phyloP scores from a whole-genome alignment of 345 rosid genomes.

The Microcos paniculata region DNA sequence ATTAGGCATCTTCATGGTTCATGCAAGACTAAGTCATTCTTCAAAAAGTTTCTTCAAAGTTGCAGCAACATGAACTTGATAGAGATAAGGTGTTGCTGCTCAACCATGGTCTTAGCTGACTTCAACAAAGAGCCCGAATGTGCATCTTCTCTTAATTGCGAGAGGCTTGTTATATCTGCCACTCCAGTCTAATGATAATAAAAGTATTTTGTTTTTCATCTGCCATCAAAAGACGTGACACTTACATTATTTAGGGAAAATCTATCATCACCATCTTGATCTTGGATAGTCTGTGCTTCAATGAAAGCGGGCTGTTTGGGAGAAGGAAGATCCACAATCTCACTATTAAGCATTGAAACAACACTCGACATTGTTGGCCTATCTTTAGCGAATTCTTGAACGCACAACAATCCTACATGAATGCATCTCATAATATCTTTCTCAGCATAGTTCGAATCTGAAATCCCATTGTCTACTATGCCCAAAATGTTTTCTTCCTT shows the following conservation, averaged over 20 bases:
- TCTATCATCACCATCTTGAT: not conserved
- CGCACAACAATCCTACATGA: slow-evolving; percentile 29
- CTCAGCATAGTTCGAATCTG: not conserved
- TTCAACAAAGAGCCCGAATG: slow-evolving; percentile 60
- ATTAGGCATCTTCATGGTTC: too few species aligned
- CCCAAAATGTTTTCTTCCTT: too few species aligned
- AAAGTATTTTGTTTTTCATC: not conserved
- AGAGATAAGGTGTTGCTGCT: too few species aligned
- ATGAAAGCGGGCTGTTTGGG: slow-evolving; percentile 22
- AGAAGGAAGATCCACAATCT: slow-evolving; percentile 21
- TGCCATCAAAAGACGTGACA: not conserved
- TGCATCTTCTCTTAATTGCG: slow-evolving; percentile 71
- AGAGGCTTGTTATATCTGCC: slow-evolving; percentile 58
- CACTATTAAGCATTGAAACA: slow-evolving; percentile 13
- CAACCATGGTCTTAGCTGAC: too few species aligned
- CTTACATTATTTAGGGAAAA: not conserved
- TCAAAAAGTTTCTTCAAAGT: too few species aligned
- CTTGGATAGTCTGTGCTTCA: not conserved
- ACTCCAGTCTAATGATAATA: too few species aligned
- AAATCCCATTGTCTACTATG: not conserved
- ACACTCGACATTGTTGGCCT: slow-evolving; percentile 14
- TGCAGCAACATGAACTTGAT: too few species aligned
- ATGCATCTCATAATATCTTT: not conserved
- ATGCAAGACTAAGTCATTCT: too few species aligned
- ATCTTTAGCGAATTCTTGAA: slow-evolving; percentile 28